Conservation (phyloP, 495 filamentous ascomycete genomes). For the Hypoxylon fragiforme region DNA sequence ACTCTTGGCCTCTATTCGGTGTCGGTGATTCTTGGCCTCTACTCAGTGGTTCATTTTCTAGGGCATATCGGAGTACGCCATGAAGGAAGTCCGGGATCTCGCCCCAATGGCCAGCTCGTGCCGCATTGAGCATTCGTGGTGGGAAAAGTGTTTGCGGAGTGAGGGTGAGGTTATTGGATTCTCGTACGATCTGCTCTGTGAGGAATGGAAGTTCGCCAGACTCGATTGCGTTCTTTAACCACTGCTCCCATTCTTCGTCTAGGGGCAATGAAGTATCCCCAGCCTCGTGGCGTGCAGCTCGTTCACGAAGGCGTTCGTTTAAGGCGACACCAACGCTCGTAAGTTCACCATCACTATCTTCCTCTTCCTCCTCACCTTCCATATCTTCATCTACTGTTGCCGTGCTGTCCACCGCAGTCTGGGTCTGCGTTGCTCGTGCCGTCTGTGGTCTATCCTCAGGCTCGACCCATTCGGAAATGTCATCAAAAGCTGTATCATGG, state of each 20-base stretch:
- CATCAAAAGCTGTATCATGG: conserved; percentile 75
- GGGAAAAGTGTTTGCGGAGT: conserved; percentile 47
- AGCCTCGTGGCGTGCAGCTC: conserved; percentile 63
- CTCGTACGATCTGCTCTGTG: conserved; percentile 43
- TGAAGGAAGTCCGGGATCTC: conserved; percentile 55
- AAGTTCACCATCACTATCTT: conserved; percentile 68
- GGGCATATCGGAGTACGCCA: conserved; percentile 47
- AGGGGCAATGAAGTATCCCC: conserved; percentile 64
- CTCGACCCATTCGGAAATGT: conserved; percentile 58
- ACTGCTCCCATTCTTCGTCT: conserved; percentile 84
- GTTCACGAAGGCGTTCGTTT: conserved; percentile 72
- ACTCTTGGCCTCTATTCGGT: not conserved
- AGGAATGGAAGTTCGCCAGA: conserved; percentile 52
- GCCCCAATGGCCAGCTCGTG: conserved; percentile 54
- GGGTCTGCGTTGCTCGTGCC: conserved; percentile 40
- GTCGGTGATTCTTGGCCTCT: conserved; percentile 4
- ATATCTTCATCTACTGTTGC: conserved; percentile 54
- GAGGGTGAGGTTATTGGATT: conserved; percentile 33
- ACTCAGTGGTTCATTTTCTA: conserved; percentile 34
- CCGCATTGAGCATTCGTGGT: conserved; percentile 48
- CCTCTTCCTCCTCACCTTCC: conserved; percentile 59
- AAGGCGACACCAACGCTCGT: conserved; percentile 73
- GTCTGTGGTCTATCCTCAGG: conserved; percentile 47
- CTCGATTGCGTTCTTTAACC: conserved; percentile 79
- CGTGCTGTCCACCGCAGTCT: conserved; percentile 39